Conservation (phyloP, 1,139 yeast genomes). For the Suhomyces kunorum region DNA sequence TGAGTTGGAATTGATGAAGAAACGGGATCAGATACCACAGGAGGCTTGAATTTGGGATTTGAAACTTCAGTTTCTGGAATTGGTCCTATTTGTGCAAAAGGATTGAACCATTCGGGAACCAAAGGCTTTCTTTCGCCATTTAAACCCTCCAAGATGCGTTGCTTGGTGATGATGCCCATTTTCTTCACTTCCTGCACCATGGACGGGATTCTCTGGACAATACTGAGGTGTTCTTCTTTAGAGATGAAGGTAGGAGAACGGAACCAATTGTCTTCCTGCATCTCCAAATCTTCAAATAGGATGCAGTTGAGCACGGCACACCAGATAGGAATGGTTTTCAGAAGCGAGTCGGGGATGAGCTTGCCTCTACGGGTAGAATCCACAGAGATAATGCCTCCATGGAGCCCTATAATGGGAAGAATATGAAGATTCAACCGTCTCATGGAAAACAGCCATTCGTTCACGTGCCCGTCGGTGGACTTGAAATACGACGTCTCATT, state of each 20-base stretch:
- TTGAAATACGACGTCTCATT: constrained; percentile 69
- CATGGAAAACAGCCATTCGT: constrained; percentile 75
- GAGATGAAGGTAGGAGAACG: constrained; percentile 40
- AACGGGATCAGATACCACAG: neutral
- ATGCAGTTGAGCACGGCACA: constrained; percentile 72
- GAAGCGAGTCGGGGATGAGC: constrained; percentile 79
- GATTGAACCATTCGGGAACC: constrained; percentile 72
- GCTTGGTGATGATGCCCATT: constrained; percentile 38
- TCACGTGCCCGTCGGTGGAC: constrained; percentile 87
- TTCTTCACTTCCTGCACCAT: constrained; percentile 50
- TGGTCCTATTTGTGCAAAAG: constrained; percentile 1
- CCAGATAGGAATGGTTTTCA: constrained; percentile 90
- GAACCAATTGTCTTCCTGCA: constrained; percentile 3
- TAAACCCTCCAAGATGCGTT: constrained; percentile 29
- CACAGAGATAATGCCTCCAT: constrained; percentile 59
- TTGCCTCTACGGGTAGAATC: constrained; percentile 88
- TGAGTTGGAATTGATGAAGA: neutral
- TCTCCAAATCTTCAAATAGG: constrained; percentile 32
- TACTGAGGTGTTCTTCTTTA: constrained; percentile 56
- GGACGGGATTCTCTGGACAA: constrained; percentile 47
- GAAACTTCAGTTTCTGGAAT: neutral
- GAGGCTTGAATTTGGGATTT: neutral
- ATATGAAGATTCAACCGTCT: constrained; percentile 75
- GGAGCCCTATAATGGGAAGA: constrained; percentile 43
- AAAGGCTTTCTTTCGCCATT: constrained; percentile 44